Base-by-base conservation (phyloP, 2,329 filamentous ascomycete species). In the Camptophora hylomeconis region DNA sequence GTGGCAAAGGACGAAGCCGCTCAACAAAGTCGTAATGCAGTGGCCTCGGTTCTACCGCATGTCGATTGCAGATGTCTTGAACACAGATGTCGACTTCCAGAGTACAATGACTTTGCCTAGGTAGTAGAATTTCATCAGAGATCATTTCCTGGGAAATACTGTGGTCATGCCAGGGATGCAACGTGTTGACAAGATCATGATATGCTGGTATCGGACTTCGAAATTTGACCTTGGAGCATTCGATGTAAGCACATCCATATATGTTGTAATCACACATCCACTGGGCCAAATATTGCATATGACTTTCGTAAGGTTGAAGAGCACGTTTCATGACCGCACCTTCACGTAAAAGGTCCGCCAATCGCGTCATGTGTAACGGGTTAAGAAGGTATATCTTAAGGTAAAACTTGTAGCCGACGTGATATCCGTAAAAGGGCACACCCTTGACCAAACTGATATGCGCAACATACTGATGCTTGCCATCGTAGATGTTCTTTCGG, bases 221-320 rank as follows among this genome's bases (percentile, higher is more conserved):
- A 48, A 93, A 94, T 16, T 58, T 65, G 1, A 75, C 71, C 38
- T 72, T 80, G 7, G 62, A 62, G 27, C 74, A 78, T 34, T 87
- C 71, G 40, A 95, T 73, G 45, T 87, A 92, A 32, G 74, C 77
- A 49, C 89, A 98, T 5, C 92, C 92, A 51, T 92, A 95, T 41
- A 98, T 62, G 49, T 94, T 98, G 61, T 92, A 98, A 52, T 98
- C 92, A 40, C 78, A 80, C 89, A 98, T 95, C 71, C 92, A 98
- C 55, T 98, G 92, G 7, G 89, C 65, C 6, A 94, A 59, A 50
- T 86, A 95, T 48, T 93, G 83, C 37, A 95, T 54, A 51, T 98
- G 92, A 11, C 81, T 84, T 56, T 98, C 89, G 48, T 89, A 92
- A 0, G 89, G 87, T 48, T 95, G 87, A 23, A 98, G 78, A 14